Conservation (phyloP, 306 rosid genomes). For the Prunus fruticosa region DNA sequence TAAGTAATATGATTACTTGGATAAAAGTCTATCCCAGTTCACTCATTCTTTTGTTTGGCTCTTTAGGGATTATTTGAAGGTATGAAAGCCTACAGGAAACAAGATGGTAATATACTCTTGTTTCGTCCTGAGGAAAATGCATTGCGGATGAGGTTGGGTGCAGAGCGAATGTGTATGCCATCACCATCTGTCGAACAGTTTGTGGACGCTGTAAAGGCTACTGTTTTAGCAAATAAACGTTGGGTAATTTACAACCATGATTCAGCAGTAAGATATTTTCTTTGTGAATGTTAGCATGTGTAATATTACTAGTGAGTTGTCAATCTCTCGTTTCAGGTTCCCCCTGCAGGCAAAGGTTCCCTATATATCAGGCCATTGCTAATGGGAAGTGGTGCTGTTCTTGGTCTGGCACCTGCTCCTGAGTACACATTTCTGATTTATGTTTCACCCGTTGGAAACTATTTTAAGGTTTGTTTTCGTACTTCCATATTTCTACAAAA, state of each 20-base stretch:
- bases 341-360: constrained; percentile 93
- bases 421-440: constrained; percentile 91
- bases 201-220: constrained; percentile 84
- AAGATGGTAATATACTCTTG: constrained; percentile 72
- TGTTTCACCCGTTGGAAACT: constrained; percentile 98
- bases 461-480: constrained; percentile 75
- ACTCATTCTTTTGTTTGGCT: constrained; percentile 15
- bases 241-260: constrained; percentile 52
- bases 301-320: constrained; percentile 6
- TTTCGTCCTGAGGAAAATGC: constrained; percentile 97
- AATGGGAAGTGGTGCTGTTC: constrained; percentile 96
- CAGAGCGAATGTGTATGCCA: constrained; percentile 98
- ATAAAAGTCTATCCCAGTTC: neutral
- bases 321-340: constrained; percentile 58
- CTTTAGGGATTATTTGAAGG: constrained; percentile 94
- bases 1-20: neutral
- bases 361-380: constrained; percentile 91
- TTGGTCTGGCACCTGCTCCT: constrained; percentile 95
- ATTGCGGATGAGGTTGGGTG: constrained; percentile 70
- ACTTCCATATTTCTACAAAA: neutral
- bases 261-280: neutral
- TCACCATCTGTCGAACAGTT: constrained; percentile 80
- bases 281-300: constrained; percentile 1
- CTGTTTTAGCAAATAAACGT: constrained; percentile 86
- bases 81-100: constrained; percentile 80